Conservation (phyloP, 225 moss, liverwort and hornwort species). For the Pseudoscleropodium purum region DNA sequence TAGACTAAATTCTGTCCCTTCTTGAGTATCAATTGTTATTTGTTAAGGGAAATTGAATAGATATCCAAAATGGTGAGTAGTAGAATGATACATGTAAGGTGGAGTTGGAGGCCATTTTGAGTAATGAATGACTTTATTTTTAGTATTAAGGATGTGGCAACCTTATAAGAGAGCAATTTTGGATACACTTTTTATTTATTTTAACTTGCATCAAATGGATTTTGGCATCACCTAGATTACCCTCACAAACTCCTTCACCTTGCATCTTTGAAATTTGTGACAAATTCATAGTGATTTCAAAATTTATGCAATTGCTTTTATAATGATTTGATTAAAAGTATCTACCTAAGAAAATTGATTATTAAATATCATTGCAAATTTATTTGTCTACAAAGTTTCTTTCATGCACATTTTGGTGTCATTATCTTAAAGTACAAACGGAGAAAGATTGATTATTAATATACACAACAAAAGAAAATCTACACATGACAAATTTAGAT, state of each 20-base stretch:
- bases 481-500: background rate
- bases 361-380: background rate
- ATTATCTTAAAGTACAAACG: accelerated
- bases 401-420: accelerated
- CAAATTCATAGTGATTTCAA: background rate
- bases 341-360: background rate
- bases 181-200: background rate
- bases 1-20: accelerated
- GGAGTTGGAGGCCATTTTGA: background rate
- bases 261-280: background rate
- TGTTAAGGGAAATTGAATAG: background rate
- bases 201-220: background rate
- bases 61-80: background rate
- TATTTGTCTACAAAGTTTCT: background rate
- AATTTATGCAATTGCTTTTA: background rate
- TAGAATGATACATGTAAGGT: background rate
- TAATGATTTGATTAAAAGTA: background rate
- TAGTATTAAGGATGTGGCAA: too few species aligned
- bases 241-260: background rate
- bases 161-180: background rate
- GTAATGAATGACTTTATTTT: background rate
- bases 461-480: background rate
- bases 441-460: background rate
- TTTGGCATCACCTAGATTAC: background rate
- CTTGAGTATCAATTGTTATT: accelerated